phyloP scores from a whole-genome alignment of 495 filamentous ascomycete genomes.

The Penicillium macrosclerotiorum region DNA sequence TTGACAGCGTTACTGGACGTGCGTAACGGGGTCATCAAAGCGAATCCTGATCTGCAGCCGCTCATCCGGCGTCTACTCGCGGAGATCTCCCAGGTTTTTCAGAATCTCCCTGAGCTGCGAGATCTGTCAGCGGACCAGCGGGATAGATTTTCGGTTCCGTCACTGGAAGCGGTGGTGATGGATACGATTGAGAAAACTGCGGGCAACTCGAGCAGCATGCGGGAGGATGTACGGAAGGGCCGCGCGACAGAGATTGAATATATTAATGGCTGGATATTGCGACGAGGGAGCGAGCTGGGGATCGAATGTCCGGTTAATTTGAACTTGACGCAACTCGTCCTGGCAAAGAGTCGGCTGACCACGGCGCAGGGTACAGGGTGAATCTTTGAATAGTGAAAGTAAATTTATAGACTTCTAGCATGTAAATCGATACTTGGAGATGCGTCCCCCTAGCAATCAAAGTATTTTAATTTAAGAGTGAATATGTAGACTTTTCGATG shows the following conservation, averaged over 20 bases:
- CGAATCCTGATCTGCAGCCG: conserved; percentile 43
- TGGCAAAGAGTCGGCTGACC: conserved; percentile 38
- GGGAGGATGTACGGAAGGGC: conserved; percentile 64
- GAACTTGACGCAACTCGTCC: conserved; percentile 51
- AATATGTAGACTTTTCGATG: too few relatives aligned
- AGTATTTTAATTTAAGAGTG: too few relatives aligned
- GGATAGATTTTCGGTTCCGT: conserved; percentile 41
- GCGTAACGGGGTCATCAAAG: conserved; percentile 64
- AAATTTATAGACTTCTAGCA: too few relatives aligned
- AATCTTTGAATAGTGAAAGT: too few relatives aligned
- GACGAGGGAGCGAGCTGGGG: conserved; percentile 55
- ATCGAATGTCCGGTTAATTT: conserved; percentile 57
- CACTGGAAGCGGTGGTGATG: conserved; percentile 50
- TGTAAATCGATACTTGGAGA: neutral
- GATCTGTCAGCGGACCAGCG: conserved; percentile 42
- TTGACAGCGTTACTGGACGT: conserved; percentile 66
- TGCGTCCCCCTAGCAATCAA: too few relatives aligned
- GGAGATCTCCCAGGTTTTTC: conserved; percentile 54
- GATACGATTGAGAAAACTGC: conserved; percentile 56
- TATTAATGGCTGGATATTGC: conserved; percentile 73
- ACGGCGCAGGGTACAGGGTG: neutral
- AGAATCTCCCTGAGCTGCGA: conserved; percentile 56
- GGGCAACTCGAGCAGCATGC: conserved; percentile 69
- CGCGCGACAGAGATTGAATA: conserved; percentile 69
- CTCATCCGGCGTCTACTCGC: conserved; percentile 50